A percentile compares a stretch with the other conserved stretches of the same genome.
Evolutionary conservation across 1,139 yeast genomes (phyloP).

Genomic region (Suhomyces bokatorum): DNA sequence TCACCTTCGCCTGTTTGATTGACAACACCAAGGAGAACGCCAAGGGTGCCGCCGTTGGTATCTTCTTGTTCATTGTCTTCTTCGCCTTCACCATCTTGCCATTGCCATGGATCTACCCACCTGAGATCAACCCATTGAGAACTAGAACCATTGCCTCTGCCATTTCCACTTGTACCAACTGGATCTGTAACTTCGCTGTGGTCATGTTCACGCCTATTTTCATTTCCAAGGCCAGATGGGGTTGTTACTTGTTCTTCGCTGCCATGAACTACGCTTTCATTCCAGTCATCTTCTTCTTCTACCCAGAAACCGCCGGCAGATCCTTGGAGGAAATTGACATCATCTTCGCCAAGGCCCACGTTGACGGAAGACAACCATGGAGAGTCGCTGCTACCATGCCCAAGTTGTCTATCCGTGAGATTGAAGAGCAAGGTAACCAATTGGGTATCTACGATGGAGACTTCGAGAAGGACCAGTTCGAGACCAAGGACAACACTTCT

Average conservation of each 20-base stretch:
- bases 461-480: slow-evolving; percentile 38
- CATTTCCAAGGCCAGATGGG: slow-evolving; percentile 42
- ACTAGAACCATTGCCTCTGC: slow-evolving; percentile 60
- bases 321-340: slow-evolving; percentile 34
- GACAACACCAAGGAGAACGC: slow-evolving; percentile 33
- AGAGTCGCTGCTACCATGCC: slow-evolving; percentile 55
- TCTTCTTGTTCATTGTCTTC: slow-evolving; percentile 29
- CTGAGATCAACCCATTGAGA: slow-evolving; percentile 63
- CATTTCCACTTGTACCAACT: slow-evolving; percentile 47
- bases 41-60: slow-evolving; percentile 47
- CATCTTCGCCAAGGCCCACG: slow-evolving; percentile 35
- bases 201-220: slow-evolving; percentile 57
- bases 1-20: slow-evolving; percentile 46
- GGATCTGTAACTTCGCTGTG: slow-evolving; percentile 53
- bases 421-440: slow-evolving; percentile 49
- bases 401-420: slow-evolving; percentile 42
- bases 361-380: slow-evolving; percentile 49
- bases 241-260: slow-evolving; percentile 41
- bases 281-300: slow-evolving; percentile 30
- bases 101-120: slow-evolving; percentile 60
- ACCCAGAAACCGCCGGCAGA: slow-evolving; percentile 36
- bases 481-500: slow-evolving; percentile 32
- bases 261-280: slow-evolving; percentile 26
- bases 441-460: slow-evolving; percentile 48
- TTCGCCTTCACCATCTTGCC: slow-evolving; percentile 34